These are phyloP conservation scores for Linum tenue DNA, from an alignment of 345 rosid species.

Conservation along the genomic window DNA sequence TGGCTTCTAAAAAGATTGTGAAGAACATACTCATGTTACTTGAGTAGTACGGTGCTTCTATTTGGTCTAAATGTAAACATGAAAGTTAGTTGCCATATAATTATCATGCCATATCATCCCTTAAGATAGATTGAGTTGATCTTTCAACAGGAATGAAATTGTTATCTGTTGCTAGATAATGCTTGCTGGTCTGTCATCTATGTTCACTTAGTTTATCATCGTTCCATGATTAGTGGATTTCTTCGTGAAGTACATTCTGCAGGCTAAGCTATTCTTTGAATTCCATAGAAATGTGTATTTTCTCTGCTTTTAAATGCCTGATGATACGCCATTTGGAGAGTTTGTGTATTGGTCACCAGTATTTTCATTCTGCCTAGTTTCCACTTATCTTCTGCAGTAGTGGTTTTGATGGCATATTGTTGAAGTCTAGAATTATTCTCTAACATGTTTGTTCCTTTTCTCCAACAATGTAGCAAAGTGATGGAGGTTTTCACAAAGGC, in stretches of 20 bases:
- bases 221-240: background rate
- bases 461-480: constrained; percentile 56
- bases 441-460: background rate
- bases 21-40: background rate
- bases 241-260: background rate
- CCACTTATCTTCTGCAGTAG: background rate
- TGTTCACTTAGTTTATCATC: background rate
- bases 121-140: background rate
- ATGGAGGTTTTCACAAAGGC: constrained; percentile 98
- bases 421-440: background rate
- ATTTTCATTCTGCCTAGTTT: background rate
- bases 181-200: background rate
- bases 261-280: too few relatives aligned
- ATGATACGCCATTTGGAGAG: background rate
- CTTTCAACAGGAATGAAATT: background rate
- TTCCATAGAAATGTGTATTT: background rate
- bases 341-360: background rate
- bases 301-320: background rate
- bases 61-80: background rate
- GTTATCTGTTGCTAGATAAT: background rate
- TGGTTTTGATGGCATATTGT: background rate
- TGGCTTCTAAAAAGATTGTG: background rate
- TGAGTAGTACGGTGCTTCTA: background rate
- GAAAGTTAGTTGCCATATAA: background rate
- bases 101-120: background rate